These are phyloP conservation scores for Coelastrella sp. DNA, from an alignment of 139 green algal species.

Conservation along the genomic window DNA sequence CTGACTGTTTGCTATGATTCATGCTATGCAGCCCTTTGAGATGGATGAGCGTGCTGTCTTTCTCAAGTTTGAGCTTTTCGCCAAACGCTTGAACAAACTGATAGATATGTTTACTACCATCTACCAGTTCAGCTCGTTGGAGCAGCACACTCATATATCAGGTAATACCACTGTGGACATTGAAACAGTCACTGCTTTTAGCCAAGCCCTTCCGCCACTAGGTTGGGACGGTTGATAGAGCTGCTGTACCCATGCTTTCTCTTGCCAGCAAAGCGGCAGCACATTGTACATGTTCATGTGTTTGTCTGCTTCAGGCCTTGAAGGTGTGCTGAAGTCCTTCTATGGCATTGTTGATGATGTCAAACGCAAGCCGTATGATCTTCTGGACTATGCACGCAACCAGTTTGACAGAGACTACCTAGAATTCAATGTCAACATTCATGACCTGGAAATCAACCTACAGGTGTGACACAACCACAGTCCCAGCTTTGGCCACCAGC, in stretches of 20 bases:
- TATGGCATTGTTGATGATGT: constrained; percentile 91
- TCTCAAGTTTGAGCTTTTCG: constrained; percentile 91
- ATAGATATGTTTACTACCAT: constrained; percentile 89
- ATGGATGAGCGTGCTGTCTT: constrained; percentile 82
- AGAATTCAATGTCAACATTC: constrained; percentile 97
- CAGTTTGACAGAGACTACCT: constrained; percentile 94
- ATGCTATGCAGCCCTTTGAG: constrained; percentile 46
- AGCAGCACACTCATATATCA: constrained; percentile 92
- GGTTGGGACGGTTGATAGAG: not conserved
- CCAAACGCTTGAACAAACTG: constrained; percentile 90
- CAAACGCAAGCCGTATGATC: constrained; percentile 91
- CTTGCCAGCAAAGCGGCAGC: too few species aligned
- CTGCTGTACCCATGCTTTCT: not conserved
- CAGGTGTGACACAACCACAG: constrained; percentile 45
- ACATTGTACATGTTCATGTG: not conserved
- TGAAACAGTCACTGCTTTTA: too few species aligned
- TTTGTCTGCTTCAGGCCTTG: constrained; percentile 48
- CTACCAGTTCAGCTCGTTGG: constrained; percentile 88
- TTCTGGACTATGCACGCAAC: constrained; percentile 88
- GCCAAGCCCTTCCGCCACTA: too few species aligned
- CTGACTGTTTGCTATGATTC: too few species aligned
- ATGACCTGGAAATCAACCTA: constrained; percentile 91
- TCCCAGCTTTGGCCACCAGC: too few species aligned
- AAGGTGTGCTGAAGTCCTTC: constrained; percentile 82
- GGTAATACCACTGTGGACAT: too few species aligned